Evolutionary conservation across 1,139 yeast genomes (phyloP), one percentile per base, ranked within the genome.

Genomic region (Candida tunisiensis): DNA sequence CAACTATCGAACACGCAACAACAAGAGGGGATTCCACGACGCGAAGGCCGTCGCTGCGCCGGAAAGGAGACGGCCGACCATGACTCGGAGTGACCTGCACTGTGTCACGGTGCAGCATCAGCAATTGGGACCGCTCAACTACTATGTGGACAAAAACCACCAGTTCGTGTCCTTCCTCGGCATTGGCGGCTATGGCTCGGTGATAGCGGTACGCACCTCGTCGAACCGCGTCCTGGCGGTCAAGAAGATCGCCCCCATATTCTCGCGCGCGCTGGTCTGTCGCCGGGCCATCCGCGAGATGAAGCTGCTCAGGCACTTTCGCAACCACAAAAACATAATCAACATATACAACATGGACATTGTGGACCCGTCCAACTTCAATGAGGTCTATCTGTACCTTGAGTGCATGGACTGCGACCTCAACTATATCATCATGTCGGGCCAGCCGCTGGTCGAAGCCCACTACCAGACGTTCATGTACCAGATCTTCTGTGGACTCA

Each of bases 371-470:
- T 73, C 74, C 25, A 71, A 69, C 34, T 85, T 85, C 58, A 83
- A 85, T 51, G 98, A 92, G 44, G 67, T 88, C 9, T 88, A 88
- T 40, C 60, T 88, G 6, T 88, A 88, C 45, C 96, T 88, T 51
- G 95, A 85, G 51, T 58, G 83, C 39, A 83, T 88, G 95, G 98
- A 88, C 51, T 88, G 96, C 54, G 98, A 88, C 50, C 74, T 88
- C 80, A 95, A 85, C 49, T 96, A 88, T 50, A 88, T 88, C 44
- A 88, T 88, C 34, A 64, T 93, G 40, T 80, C 93, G 3, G 83
- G 85, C 16, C 98, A 88, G 52, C 83, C 94, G 1, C 62, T 88
- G 41, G 83, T 96, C 1, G 96, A 88, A 49, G 80, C 85, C 21
- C 98, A 88, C 50, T 85, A 79, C 53, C 98, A 88, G 53, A 73